These are phyloP conservation scores for Spiraea crenata DNA, from an alignment of 331 rosid species.

Conservation along the genomic window DNA sequence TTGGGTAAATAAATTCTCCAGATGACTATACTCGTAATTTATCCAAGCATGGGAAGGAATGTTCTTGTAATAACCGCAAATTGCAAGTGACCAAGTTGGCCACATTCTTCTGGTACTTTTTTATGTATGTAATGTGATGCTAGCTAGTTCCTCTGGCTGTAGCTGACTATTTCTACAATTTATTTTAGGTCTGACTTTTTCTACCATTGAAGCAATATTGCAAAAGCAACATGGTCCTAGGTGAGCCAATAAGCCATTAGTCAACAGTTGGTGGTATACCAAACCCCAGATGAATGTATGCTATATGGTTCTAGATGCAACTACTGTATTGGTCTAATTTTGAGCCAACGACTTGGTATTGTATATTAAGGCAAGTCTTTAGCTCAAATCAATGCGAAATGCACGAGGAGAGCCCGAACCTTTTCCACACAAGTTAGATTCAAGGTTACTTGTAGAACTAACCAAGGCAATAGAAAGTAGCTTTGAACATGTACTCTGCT, in stretches of 20 bases:
- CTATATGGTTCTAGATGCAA: no score
- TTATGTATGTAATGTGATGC: not conserved
- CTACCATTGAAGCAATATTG: no score
- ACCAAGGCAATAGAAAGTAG: not conserved
- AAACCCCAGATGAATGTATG: no score
- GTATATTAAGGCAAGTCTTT: not conserved
- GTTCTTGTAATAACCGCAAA: not conserved
- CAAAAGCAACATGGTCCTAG: no score
- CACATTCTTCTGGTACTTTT: not conserved
- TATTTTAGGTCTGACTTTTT: no score
- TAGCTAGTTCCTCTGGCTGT: not conserved
- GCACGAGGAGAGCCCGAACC: not conserved
- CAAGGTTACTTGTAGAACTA: not conserved
- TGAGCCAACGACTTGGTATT: not conserved
- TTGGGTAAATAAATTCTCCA: no score
- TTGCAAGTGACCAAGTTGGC: not conserved
- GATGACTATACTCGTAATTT: no score
- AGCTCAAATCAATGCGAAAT: not conserved
- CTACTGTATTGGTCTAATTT: not conserved
- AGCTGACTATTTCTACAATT: not conserved
- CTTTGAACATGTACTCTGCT: not conserved
- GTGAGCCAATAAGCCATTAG: not conserved
- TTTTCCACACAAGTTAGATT: not conserved
- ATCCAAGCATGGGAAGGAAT: not conserved
- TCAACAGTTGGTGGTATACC: not conserved